Evolutionary conservation across 2,329 filamentous ascomycete species (phyloP).

Genomic region (Ophiostoma montium): DNA sequence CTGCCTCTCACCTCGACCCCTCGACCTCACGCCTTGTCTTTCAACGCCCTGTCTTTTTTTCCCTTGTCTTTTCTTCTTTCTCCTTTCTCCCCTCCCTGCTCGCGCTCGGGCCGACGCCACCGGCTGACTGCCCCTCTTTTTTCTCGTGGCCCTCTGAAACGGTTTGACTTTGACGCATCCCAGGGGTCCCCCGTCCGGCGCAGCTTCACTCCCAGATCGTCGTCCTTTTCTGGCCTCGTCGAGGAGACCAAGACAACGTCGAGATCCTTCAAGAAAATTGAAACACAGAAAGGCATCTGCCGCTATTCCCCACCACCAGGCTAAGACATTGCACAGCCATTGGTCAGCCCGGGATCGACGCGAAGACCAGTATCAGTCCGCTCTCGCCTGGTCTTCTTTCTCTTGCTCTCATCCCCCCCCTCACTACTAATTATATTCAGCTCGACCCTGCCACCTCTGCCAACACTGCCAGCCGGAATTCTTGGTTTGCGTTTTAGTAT

Average conservation of each 20-base stretch:
- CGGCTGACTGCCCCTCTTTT: background rate
- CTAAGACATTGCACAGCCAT: background rate
- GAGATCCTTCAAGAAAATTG: too few species aligned
- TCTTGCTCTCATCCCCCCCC: too few species aligned
- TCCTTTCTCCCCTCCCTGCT: background rate
- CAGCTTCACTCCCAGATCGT: slow-evolving; percentile 4
- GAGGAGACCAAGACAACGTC: too few species aligned
- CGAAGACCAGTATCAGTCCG: too few species aligned
- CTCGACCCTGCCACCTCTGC: too few species aligned
- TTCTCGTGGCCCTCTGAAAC: slow-evolving; percentile 21
- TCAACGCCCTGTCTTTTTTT: background rate
- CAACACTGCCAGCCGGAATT: too few species aligned
- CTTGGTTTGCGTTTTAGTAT: too few species aligned
- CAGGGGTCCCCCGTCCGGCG: slow-evolving; percentile 13
- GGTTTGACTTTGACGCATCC: slow-evolving; percentile 25
- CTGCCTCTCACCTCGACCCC: background rate
- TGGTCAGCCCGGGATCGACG: too few species aligned
- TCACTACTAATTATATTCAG: too few species aligned
- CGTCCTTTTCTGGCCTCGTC: background rate
- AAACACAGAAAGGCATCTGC: too few species aligned
- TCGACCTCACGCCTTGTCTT: background rate
- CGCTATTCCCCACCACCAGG: too few species aligned
- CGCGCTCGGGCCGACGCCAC: slow-evolving; percentile 7
- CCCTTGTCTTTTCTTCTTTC: background rate
- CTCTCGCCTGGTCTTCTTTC: too few species aligned